Evolutionary conservation across 768 basidiomycete genomes (phyloP).

Genomic region (Favolaschia claudopus): DNA sequence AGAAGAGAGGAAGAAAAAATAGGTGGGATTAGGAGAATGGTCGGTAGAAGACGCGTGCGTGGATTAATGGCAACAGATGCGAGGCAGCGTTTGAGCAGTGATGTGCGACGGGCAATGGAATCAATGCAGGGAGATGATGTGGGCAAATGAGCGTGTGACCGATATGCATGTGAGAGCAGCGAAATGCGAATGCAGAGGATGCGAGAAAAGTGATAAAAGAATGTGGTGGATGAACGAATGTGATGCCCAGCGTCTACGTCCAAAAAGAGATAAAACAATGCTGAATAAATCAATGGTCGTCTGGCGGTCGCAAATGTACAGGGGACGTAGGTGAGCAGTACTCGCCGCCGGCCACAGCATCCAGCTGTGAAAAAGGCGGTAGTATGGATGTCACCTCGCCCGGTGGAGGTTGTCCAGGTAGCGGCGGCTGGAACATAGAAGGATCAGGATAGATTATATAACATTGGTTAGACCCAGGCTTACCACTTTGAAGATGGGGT

Average conservation of each 20-base stretch:
- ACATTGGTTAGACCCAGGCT: constrained; percentile 50
- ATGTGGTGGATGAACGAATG: no score
- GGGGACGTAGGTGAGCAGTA: constrained; percentile 65
- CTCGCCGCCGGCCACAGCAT: constrained; percentile 84
- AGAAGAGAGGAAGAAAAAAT: constrained; percentile 18
- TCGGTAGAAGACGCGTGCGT: constrained; percentile 13
- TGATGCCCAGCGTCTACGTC: constrained; percentile 25
- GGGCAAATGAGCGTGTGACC: constrained; percentile 38
- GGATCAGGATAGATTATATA: constrained; percentile 24
- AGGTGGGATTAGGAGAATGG: constrained; percentile 23
- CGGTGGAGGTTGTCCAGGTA: constrained; percentile 49
- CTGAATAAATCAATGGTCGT: constrained; percentile 54
- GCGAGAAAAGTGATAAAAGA: no score
- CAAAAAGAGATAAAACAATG: no score
- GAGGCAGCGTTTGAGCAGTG: constrained; percentile 15
- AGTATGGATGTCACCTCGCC: constrained; percentile 58
- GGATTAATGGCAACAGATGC: constrained; percentile 24
- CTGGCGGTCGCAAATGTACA: constrained; percentile 69
- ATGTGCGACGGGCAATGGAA: constrained; percentile 23
- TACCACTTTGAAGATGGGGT: constrained; percentile 93
- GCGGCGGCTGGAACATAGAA: constrained; percentile 54
- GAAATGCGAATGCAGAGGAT: constrained; percentile 10
- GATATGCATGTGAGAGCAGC: constrained; percentile 21
- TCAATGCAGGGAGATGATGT: constrained; percentile 23
- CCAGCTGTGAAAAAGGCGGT: constrained; percentile 82